Evolutionary conservation across 2,329 filamentous ascomycete genomes (phyloP).

Genomic region (Decorospora gaudefroyi): DNA sequence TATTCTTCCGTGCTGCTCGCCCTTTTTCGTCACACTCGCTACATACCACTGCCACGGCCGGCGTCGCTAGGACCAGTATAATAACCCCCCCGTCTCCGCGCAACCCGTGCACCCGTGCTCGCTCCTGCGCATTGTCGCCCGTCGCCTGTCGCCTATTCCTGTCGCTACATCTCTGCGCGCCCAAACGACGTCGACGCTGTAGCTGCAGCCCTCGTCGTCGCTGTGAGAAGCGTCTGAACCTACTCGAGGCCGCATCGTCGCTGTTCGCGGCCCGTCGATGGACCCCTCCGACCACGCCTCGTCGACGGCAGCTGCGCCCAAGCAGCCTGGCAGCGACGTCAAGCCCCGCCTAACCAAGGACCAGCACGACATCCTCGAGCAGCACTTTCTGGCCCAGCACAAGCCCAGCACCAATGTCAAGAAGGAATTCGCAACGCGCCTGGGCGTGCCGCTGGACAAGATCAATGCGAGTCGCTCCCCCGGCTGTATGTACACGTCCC

Average conservation of each 20-base stretch:
- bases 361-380: slow-evolving; percentile 58
- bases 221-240: slow-evolving; percentile 13
- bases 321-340: slow-evolving; percentile 49
- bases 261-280: slow-evolving; percentile 37
- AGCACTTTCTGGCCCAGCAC: slow-evolving; percentile 54
- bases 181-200: slow-evolving; percentile 1
- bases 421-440: slow-evolving; percentile 55
- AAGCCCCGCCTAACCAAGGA: slow-evolving; percentile 59
- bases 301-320: slow-evolving; percentile 28
- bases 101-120: slow-evolving; percentile 22
- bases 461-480: slow-evolving; percentile 54
- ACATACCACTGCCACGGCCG: slow-evolving; percentile 8
- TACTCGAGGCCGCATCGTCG: slow-evolving; percentile 17
- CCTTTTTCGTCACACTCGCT: slow-evolving; percentile 16
- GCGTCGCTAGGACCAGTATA: neutral
- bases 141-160: slow-evolving; percentile 7
- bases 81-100: slow-evolving; percentile 15
- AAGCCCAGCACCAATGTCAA: slow-evolving; percentile 58
- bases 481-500: neutral
- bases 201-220: slow-evolving; percentile 1
- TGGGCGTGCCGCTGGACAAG: slow-evolving; percentile 58
- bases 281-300: slow-evolving; percentile 29
- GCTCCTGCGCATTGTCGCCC: slow-evolving; percentile 18
- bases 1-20: too few species aligned
- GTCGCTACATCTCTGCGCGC: slow-evolving; percentile 11